phyloP scores from a whole-genome alignment of 208 protist species.

The Trypanosoma rangeli region DNA sequence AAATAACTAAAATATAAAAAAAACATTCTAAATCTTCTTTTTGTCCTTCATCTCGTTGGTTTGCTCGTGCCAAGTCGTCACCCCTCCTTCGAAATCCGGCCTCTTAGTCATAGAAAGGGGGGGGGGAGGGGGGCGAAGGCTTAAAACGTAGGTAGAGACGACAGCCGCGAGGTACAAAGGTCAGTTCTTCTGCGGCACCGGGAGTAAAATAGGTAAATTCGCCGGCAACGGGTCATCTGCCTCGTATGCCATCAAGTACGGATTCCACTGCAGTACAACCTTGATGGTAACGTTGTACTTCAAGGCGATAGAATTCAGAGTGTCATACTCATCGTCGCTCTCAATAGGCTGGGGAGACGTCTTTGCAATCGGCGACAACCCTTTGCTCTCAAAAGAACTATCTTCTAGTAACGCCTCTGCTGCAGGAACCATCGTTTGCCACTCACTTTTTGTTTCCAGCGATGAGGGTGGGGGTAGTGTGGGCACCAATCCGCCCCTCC shows the following conservation, averaged over 20 bases:
- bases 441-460: neutral
- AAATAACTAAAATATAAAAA: conserved; percentile 7
- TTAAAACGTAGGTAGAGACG: neutral
- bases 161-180: neutral
- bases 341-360: neutral
- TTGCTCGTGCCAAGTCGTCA: too few relatives aligned
- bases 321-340: conserved; percentile 59
- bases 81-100: too few relatives aligned
- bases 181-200: conserved; percentile 34
- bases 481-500: neutral
- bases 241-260: conserved; percentile 53
- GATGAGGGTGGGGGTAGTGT: neutral
- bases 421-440: neutral
- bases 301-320: conserved; percentile 54
- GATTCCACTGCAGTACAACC: conserved; percentile 64
- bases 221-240: conserved; percentile 63
- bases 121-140: neutral
- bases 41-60: neutral
- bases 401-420: neutral
- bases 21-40: conserved; percentile 14
- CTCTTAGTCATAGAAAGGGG: neutral
- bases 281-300: conserved; percentile 50
- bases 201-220: conserved; percentile 69
- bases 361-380: neutral
- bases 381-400: neutral